A percentile compares a stretch with the other conserved stretches of the same genome.
phyloP scores from a whole-genome alignment of 371 early-diverging fungal genomes.

The Nematocida ironsii region DNA sequence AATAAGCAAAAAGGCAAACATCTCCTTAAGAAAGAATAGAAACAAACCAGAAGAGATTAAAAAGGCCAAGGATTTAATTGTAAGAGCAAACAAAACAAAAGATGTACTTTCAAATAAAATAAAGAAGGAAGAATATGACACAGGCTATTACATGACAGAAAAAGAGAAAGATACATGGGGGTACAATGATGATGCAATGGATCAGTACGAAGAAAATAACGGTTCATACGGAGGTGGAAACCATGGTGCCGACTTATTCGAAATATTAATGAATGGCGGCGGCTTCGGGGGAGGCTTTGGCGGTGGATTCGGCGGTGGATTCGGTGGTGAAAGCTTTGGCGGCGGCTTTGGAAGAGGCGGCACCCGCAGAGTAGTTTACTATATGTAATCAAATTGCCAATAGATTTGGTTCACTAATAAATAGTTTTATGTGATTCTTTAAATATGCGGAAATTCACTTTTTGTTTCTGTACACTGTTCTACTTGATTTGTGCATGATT shows the following conservation, averaged over 20 bases:
- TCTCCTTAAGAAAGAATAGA: slow-evolving; percentile 8
- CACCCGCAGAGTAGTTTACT: slow-evolving; percentile 46
- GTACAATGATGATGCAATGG: slow-evolving; percentile 49
- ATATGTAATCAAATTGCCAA: slow-evolving; percentile 7
- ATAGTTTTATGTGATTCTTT: too few relatives aligned
- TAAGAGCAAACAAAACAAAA: slow-evolving; percentile 61
- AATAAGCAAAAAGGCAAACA: slow-evolving; percentile 26
- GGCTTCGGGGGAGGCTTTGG: slow-evolving; percentile 48
- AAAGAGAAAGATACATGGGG: slow-evolving; percentile 55
- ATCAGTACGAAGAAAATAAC: slow-evolving; percentile 21
- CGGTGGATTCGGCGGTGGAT: slow-evolving; percentile 15
- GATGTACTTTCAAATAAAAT: slow-evolving; percentile 57
- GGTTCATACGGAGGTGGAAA: not conserved
- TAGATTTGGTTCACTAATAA: not conserved
- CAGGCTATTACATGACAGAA: slow-evolving; percentile 60
- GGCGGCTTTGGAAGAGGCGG: slow-evolving; percentile 15
- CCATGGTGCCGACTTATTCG: slow-evolving; percentile 14
- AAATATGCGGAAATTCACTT: too few relatives aligned
- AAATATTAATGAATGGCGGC: slow-evolving; percentile 42
- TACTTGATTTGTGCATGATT: too few relatives aligned
- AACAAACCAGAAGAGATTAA: slow-evolving; percentile 14
- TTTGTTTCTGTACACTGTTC: too few relatives aligned
- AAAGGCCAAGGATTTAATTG: slow-evolving; percentile 16
- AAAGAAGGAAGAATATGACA: slow-evolving; percentile 66
- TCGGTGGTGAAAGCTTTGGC: not conserved